Evolutionary conservation across 2,329 filamentous ascomycete genomes (phyloP).

Genomic region (Coniochaeta hoffmannii): DNA sequence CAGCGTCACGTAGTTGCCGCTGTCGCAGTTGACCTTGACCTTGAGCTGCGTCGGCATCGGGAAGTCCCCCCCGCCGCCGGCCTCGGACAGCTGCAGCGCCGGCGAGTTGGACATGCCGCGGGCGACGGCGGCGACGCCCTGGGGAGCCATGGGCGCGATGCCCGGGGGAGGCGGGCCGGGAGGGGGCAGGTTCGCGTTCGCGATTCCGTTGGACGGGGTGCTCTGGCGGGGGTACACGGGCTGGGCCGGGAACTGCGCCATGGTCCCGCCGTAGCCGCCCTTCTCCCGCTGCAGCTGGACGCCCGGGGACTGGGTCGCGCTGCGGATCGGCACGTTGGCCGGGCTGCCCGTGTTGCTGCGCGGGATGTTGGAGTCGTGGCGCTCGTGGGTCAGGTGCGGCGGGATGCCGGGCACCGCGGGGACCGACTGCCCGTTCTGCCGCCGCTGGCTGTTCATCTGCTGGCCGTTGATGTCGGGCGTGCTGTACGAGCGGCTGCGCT

Average conservation of each 20-base stretch:
- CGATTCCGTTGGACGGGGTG: constrained; percentile 23
- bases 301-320: constrained; percentile 64
- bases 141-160: constrained; percentile 23
- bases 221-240: constrained; percentile 43
- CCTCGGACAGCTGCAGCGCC: constrained; percentile 26
- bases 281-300: constrained; percentile 46
- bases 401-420: constrained; percentile 73
- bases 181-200: constrained; percentile 12
- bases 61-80: constrained; percentile 43
- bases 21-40: constrained; percentile 87
- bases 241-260: constrained; percentile 49
- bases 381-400: constrained; percentile 50
- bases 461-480: constrained; percentile 81
- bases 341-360: constrained; percentile 81
- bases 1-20: constrained; percentile 83
- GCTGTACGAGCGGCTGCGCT: constrained; percentile 82
- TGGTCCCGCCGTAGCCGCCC: constrained; percentile 35
- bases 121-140: constrained; percentile 26
- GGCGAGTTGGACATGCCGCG: constrained; percentile 26
- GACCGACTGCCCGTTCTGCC: constrained; percentile 42
- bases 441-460: constrained; percentile 47
- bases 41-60: constrained; percentile 71
- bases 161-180: constrained; percentile 25
- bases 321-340: constrained; percentile 57
- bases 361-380: constrained; percentile 55